Percentiles rank a stretch among this genome's conserved stretches.
Evolutionary conservation across 257 asterid genomes (phyloP).

Genomic region (Solanum peruvianum): DNA sequence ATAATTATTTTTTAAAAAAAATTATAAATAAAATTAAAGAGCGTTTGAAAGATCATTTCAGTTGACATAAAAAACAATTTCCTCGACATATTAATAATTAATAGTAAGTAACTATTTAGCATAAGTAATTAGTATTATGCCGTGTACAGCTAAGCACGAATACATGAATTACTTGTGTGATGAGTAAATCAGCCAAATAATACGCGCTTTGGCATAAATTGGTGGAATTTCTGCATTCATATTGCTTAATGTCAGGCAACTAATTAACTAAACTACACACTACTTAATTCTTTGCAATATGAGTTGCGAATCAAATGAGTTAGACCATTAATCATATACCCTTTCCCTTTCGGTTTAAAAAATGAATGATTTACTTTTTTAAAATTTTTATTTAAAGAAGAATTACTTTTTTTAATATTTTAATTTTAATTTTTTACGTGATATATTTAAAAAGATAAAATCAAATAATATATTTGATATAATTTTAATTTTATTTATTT

Average conservation of each 20-base stretch:
- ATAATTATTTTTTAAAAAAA: too few relatives aligned
- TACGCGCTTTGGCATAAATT: background rate
- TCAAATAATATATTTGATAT: too few relatives aligned
- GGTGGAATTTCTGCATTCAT: background rate
- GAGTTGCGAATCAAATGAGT: background rate
- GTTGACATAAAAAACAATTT: background rate
- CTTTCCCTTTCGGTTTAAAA: background rate
- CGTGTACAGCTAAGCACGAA: background rate
- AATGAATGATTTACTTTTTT: too few relatives aligned
- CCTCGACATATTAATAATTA: background rate
- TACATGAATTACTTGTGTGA: background rate
- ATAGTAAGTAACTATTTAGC: background rate
- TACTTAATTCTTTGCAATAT: background rate
- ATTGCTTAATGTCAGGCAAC: background rate
- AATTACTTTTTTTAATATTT: too few relatives aligned
- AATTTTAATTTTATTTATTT: too few relatives aligned
- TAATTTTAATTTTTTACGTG: too few relatives aligned
- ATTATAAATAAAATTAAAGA: too few relatives aligned
- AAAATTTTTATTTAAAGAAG: too few relatives aligned
- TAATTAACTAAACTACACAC: background rate
- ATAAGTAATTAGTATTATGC: background rate
- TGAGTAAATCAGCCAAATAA: background rate
- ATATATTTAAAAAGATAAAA: too few relatives aligned
- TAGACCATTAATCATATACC: too few relatives aligned
- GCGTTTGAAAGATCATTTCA: too few relatives aligned